A percentile compares a stretch with the other conserved stretches of the same genome.
Evolutionary conservation across 2,329 filamentous ascomycete species (phyloP).

Genomic region (Fonsecaea pedrosoi): DNA sequence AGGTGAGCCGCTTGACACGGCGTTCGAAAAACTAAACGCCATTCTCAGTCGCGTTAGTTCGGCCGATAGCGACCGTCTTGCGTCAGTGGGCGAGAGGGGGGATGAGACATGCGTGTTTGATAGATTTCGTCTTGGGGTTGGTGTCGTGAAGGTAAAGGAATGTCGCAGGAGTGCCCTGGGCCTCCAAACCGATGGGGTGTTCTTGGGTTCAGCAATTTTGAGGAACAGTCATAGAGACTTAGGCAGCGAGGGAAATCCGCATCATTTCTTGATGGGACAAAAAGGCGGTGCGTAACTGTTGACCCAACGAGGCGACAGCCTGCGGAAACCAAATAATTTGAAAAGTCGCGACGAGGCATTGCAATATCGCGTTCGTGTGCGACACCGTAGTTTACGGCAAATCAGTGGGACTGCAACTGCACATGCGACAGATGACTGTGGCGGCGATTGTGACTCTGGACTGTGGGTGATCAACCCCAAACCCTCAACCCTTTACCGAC

Average conservation of each 20-base stretch:
- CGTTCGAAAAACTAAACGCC: slow-evolving; percentile 69
- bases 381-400: background rate
- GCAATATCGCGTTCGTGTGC: background rate
- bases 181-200: slow-evolving; percentile 52
- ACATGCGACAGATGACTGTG: too few relatives aligned
- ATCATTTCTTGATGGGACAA: background rate
- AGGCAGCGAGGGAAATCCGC: background rate
- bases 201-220: slow-evolving; percentile 55
- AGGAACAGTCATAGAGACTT: slow-evolving; percentile 18
- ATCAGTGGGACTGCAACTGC: background rate
- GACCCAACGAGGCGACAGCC: background rate
- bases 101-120: slow-evolving; percentile 48
- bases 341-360: slow-evolving; percentile 4
- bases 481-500: too few relatives aligned
- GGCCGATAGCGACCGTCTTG: slow-evolving; percentile 48
- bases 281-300: background rate
- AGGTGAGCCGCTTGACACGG: slow-evolving; percentile 53
- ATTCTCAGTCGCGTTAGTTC: slow-evolving; percentile 54
- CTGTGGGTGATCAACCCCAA: too few relatives aligned
- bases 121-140: slow-evolving; percentile 44
- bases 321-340: background rate
- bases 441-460: background rate
- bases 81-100: slow-evolving; percentile 37
- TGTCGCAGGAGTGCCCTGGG: slow-evolving; percentile 51
- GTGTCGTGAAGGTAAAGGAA: slow-evolving; percentile 49